Evolutionary conservation across 805 yeast species (phyloP), one percentile per base, ranked within the genome.

Genomic region (Cyberlindnera nakhonratchasimensis): DNA sequence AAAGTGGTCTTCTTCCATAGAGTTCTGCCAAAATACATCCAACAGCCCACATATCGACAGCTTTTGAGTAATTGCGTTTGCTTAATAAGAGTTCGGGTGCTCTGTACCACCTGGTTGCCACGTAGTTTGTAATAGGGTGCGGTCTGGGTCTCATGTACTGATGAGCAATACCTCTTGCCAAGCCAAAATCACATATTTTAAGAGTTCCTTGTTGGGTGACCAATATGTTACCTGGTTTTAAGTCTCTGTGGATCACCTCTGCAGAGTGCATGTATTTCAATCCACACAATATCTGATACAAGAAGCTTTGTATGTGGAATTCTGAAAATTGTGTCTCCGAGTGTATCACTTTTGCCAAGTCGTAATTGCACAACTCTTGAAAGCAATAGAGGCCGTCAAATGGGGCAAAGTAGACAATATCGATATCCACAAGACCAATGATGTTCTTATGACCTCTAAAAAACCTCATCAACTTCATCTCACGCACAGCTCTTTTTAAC

Each of bases 71-170:
- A 14, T 52, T 55, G 39, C 70, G 72, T 43, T 74, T 70, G 10
- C 85, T 73, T 25, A 89, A 62, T 33, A 90, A 76, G 36, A 90
- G 69, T 56, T 90, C 98, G 0, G 98, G 98, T 0, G 97, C 96
- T 34, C 98, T 70, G 57, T 90, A 90, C 96, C 96, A 90, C 44
- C 97, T 67, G 0, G 97, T 90, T 0, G 96, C 96, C 19, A 90
- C 96, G 58, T 90, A 90, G 52, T 79, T 82, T 10, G 95, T 86
- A 21, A 86, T 85, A 13, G 75, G 70, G 23, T 66, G 55, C 3
- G 66, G 47, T 29, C 59, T 65, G 13, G 67, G 61, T 37, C 61
- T 64, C 46, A 59, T 51, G 46, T 46, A 64, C 40, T 58, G 56
- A 8, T 64, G 59, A 1, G 69, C 62, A 11, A 87, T 70, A 1